Base-by-base conservation (phyloP, 164 flowering plant species). In the Vitis riparia region DNA sequence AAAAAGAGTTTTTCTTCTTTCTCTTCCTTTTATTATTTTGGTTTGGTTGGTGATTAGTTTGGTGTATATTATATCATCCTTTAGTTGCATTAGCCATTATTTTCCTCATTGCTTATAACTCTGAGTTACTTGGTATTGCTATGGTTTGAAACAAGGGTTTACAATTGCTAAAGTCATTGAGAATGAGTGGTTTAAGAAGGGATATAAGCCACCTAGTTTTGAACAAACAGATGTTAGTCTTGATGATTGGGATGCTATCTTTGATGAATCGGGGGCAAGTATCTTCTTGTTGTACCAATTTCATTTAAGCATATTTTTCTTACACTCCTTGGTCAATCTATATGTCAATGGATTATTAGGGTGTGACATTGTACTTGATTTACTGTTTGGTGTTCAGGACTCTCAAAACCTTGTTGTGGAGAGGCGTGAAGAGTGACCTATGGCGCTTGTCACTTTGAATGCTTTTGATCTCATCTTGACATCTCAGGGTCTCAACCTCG, bases 161-260 rank as follows among this genome's bases (percentile, higher is more conserved):
- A 86, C 91, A 37, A 82, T 88, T 74, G 71, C 89, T 8, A 97
- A 93, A 69, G 85, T 96, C 57, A 86, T 92, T 76, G 93, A 93
- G 81, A 93, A 91, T 78, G 99, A 96, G 30, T 96, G 99, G 99
- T 96, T 96, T 76, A 96, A 88, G 83, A 96, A 93, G 83, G 98
- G 97, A 27, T 96, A 93, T 76, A 86, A 87, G 79, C 88, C 89
- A 23, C 94, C 94, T 11, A 74, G 16, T 27, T 96, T 92, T 80
- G 89, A 88, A 66, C 84, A 89, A 57, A 82, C 80, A 57, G 80
- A 92, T 68, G 83, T 88, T 59, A 77, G 70, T 65, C 91, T 92
- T 71, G 93, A 77, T 77, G 97, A 96, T 67, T 86, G 93, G 68
- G 83, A 93, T 82, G 87, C 92, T 29, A 75, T 87, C 64, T 96